phyloP scores from a whole-genome alignment of 139 green algal species.

The Monoraphidium neglectum region DNA sequence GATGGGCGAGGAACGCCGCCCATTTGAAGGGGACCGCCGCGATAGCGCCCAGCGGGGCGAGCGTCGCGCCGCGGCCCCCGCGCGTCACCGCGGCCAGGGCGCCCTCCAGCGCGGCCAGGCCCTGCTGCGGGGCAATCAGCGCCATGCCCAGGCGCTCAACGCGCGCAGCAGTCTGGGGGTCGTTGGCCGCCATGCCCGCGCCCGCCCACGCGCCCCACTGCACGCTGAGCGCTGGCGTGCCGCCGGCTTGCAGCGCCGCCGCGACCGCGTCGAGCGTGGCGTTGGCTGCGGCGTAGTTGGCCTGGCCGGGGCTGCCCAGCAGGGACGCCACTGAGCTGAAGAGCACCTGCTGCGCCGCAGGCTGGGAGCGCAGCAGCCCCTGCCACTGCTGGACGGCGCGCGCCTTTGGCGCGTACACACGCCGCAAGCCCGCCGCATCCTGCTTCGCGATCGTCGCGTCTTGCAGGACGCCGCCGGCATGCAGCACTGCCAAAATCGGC shows the following conservation, averaged over 20 bases:
- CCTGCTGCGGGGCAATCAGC: slow-evolving; percentile 46
- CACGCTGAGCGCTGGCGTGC: slow-evolving; percentile 50
- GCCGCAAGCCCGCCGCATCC: slow-evolving; percentile 26
- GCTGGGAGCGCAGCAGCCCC: slow-evolving; percentile 22
- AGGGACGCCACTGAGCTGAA: slow-evolving; percentile 72
- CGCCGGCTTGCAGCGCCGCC: slow-evolving; percentile 4
- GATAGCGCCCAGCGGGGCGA: not conserved
- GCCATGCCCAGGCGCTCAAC: slow-evolving; percentile 63
- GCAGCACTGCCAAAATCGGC: slow-evolving; percentile 39
- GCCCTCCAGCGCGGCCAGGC: slow-evolving; percentile 45
- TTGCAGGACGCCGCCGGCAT: slow-evolving; percentile 58
- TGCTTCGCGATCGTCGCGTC: slow-evolving; percentile 59
- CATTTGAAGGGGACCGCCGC: slow-evolving; percentile 42
- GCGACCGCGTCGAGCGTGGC: slow-evolving; percentile 52
- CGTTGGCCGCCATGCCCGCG: slow-evolving; percentile 54
- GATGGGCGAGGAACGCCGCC: slow-evolving; percentile 24
- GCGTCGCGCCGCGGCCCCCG: not conserved
- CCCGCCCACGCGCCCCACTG: slow-evolving; percentile 85
- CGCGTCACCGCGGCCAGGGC: slow-evolving; percentile 11
- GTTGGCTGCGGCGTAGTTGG: slow-evolving; percentile 76
- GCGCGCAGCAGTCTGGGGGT: slow-evolving; percentile 40
- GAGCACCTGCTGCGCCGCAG: slow-evolving; percentile 35
- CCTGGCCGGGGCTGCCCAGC: slow-evolving; percentile 67
- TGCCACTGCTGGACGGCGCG: slow-evolving; percentile 3
- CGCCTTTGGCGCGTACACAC: slow-evolving; percentile 57